phyloP scores from a whole-genome alignment of 169 alveolate genomes.

The Plasmodium gallinaceum region DNA sequence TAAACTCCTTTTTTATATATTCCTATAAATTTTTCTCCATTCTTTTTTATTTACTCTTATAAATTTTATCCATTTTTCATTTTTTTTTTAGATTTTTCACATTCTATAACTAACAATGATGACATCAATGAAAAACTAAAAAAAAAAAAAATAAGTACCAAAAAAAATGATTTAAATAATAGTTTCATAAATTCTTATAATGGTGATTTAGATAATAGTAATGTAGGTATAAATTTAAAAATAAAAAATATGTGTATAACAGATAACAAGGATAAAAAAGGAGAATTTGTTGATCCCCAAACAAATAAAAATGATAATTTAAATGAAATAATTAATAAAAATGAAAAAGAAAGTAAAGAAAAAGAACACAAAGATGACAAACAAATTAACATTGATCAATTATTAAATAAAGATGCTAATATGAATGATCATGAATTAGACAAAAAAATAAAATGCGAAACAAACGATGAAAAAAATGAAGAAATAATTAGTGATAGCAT shows the following conservation, averaged over 20 bases:
- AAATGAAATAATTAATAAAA: background rate
- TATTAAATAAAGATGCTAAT: background rate
- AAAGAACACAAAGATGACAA: background rate
- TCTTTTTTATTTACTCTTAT: background rate
- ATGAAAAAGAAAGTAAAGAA: background rate
- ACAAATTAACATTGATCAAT: background rate
- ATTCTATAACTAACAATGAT: constrained; percentile 35
- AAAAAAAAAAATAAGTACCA: constrained; percentile 27
- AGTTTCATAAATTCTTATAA: constrained; percentile 59
- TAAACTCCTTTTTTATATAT: too few species aligned
- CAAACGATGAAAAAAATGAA: background rate
- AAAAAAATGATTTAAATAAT: constrained; percentile 29
- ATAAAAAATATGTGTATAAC: constrained; percentile 43
- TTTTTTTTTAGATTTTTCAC: constrained; percentile 21
- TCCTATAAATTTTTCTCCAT: background rate
- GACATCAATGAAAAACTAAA: constrained; percentile 41
- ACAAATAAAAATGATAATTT: background rate
- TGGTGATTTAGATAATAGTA: constrained; percentile 54
- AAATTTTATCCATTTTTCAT: background rate
- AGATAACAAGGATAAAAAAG: constrained; percentile 9
- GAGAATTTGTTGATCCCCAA: background rate
- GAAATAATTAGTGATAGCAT: background rate
- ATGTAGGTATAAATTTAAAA: constrained; percentile 57
- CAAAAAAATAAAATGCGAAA: background rate
- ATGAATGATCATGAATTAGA: background rate